These are phyloP conservation scores for Panicum hallii DNA, from an alignment of 202 grass and related monocot genomes.

Conservation along the genomic window DNA sequence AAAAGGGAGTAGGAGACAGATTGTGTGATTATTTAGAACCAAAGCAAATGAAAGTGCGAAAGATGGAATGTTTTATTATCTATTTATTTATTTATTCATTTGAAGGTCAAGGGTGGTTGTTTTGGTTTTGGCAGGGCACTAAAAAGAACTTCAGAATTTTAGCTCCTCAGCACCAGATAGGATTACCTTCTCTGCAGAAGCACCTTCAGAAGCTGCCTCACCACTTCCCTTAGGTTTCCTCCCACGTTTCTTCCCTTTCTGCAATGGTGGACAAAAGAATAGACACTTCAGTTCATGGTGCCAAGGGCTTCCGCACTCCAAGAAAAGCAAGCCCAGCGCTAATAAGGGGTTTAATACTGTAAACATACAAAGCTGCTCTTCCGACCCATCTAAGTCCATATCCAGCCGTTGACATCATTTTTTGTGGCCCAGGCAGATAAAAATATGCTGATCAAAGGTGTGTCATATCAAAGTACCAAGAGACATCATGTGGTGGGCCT, in stretches of 20 bases:
- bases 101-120: background rate
- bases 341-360: background rate
- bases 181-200: slow-evolving; percentile 59
- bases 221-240: slow-evolving; percentile 55
- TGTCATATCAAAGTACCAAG: too few species aligned
- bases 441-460: background rate
- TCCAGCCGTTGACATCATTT: background rate
- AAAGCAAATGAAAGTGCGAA: background rate
- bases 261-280: slow-evolving; percentile 20
- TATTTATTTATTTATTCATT: background rate
- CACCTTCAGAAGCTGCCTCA: slow-evolving; percentile 41
- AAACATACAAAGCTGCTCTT: background rate
- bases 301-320: background rate
- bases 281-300: slow-evolving; percentile 20
- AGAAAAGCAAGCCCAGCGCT: slow-evolving; percentile 22
- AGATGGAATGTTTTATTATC: background rate
- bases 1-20: background rate
- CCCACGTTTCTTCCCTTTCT: slow-evolving; percentile 71
- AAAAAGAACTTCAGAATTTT: slow-evolving; percentile 23
- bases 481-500: too few species aligned
- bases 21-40: background rate
- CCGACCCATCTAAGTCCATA: background rate
- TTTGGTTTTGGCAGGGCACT: slow-evolving; percentile 1
- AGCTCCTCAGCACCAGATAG: background rate
- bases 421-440: background rate